phyloP scores from a whole-genome alignment of 2,329 filamentous ascomycete species.

The Penicillium sp. region DNA sequence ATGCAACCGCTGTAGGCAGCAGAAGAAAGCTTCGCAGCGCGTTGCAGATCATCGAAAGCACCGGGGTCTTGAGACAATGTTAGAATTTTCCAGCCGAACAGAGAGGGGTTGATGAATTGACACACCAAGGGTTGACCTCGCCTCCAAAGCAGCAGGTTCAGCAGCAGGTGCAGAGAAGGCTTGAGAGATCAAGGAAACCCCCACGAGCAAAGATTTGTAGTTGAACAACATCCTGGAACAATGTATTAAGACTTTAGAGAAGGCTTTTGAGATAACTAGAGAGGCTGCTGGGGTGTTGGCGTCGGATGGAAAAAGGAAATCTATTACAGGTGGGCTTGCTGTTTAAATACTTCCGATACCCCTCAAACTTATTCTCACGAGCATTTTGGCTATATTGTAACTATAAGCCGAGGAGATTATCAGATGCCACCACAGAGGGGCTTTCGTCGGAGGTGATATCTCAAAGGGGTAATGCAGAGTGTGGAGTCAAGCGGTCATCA shows the following conservation, averaged over 20 bases:
- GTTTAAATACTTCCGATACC: not conserved
- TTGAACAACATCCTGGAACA: conserved; percentile 10
- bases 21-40: conserved; percentile 31
- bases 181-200: conserved; percentile 9
- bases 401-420: not conserved
- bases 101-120: not conserved
- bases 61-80: conserved; percentile 12
- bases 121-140: conserved; percentile 15
- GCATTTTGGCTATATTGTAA: not conserved
- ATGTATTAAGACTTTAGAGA: not conserved
- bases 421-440: not conserved
- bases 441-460: not conserved
- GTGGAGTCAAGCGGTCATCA: not conserved
- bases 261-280: not conserved
- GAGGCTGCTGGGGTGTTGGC: not conserved
- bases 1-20: conserved; percentile 30
- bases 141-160: conserved; percentile 7
- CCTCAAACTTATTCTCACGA: not conserved
- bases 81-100: not conserved
- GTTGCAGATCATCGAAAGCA: conserved; percentile 22
- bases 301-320: not conserved
- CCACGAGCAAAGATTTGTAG: conserved; percentile 1
- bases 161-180: conserved; percentile 10
- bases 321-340: not conserved
- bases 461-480: not conserved